These are phyloP conservation scores for Xerocomellus amylosporus DNA, from an alignment of 768 basidiomycete species.

Conservation along the genomic window DNA sequence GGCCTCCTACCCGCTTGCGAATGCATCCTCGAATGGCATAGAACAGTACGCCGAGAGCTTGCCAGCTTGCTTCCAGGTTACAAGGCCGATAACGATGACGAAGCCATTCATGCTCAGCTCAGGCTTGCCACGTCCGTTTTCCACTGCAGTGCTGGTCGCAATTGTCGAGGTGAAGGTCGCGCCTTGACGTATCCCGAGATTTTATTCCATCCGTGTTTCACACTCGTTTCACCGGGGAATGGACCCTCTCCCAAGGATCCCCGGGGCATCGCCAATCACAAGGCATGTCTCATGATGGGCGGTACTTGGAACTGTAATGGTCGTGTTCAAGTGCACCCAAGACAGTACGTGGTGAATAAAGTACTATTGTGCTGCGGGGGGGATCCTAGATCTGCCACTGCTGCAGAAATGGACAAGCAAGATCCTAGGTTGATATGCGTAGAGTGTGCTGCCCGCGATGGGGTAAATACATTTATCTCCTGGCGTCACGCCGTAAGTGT, in stretches of 20 bases:
- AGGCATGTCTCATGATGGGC: slow-evolving; percentile 25
- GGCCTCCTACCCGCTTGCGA: slow-evolving; percentile 16
- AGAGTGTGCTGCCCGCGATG: slow-evolving; percentile 14
- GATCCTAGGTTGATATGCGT: slow-evolving; percentile 17
- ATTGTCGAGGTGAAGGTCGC: slow-evolving; percentile 14
- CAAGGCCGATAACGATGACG: slow-evolving; percentile 15
- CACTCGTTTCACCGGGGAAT: slow-evolving; percentile 1
- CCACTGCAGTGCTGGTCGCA: slow-evolving; percentile 14
- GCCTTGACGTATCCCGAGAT: slow-evolving; percentile 26
- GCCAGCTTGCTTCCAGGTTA: slow-evolving; percentile 27
- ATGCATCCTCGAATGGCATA: slow-evolving; percentile 28
- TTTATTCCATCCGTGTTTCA: slow-evolving; percentile 30
- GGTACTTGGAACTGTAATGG: slow-evolving; percentile 21
- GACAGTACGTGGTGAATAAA: slow-evolving; percentile 11
- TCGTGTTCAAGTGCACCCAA: slow-evolving; percentile 23
- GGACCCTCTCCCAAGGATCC: slow-evolving; percentile 20
- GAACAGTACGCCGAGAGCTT: slow-evolving; percentile 23
- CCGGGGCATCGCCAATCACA: slow-evolving; percentile 18
- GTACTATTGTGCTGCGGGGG: slow-evolving; percentile 19
- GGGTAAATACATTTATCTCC: slow-evolving; percentile 11
- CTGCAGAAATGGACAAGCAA: slow-evolving; percentile 27
- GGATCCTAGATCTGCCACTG: slow-evolving; percentile 23
- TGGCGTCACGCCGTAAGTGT: slow-evolving; percentile 26
- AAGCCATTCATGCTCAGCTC: slow-evolving; percentile 18
- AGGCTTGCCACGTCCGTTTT: slow-evolving; percentile 31